These are phyloP conservation scores for Wickerhamiella azymoides DNA, from an alignment of 805 yeast genomes.

Conservation along the genomic window DNA sequence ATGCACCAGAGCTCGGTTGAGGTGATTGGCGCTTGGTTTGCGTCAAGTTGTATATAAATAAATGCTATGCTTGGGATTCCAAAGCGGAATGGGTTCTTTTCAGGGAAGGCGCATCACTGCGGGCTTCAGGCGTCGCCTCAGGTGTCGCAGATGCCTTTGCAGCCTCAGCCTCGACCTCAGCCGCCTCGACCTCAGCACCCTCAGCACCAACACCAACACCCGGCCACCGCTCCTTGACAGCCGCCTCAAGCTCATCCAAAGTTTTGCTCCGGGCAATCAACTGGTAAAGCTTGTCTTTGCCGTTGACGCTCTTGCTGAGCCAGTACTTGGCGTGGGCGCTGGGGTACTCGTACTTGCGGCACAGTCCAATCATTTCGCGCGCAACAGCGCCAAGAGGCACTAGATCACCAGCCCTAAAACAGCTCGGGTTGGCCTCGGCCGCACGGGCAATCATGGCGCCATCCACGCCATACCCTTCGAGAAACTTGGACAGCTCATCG, in stretches of 20 bases:
- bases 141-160: too few relatives aligned
- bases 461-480: slow-evolving; percentile 37
- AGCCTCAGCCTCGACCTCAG: too few relatives aligned
- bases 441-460: slow-evolving; percentile 92
- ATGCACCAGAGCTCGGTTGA: too few relatives aligned
- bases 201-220: too few relatives aligned
- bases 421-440: slow-evolving; percentile 78
- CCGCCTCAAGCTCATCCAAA: slow-evolving; percentile 24
- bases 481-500: slow-evolving; percentile 40
- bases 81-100: too few relatives aligned
- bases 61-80: too few relatives aligned
- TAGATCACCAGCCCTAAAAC: slow-evolving; percentile 32
- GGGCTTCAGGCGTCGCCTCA: too few relatives aligned
- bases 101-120: too few relatives aligned
- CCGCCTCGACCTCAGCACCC: background rate
- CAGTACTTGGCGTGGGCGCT: slow-evolving; percentile 70
- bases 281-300: slow-evolving; percentile 49
- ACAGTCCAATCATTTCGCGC: slow-evolving; percentile 41
- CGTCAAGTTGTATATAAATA: too few relatives aligned
- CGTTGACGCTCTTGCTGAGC: slow-evolving; percentile 64
- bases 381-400: slow-evolving; percentile 25
- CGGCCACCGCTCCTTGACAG: slow-evolving; percentile 5
- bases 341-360: slow-evolving; percentile 45
- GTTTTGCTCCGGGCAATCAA: slow-evolving; percentile 42
- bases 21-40: too few relatives aligned